Base-by-base conservation (phyloP, 768 basidiomycete species). In the Erythrobasidium yunnanense region DNA sequence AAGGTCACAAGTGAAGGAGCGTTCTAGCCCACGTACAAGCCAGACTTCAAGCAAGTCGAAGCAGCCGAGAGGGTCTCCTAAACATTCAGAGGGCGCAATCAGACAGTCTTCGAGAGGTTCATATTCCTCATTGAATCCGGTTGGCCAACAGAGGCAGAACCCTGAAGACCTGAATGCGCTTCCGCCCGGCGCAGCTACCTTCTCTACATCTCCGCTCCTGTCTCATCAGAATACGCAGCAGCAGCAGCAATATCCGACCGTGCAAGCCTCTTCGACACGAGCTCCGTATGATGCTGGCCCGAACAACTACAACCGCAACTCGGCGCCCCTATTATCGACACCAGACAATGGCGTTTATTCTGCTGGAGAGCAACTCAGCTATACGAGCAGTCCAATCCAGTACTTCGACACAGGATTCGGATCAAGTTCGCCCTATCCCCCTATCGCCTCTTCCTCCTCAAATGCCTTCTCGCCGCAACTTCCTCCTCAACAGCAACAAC, bases 391-490 rank as follows among this genome's bases (percentile, higher is more conserved):
- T n/a, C n/a, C n/a, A n/a, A n/a, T n/a, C n/a, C n/a, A n/a, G n/a
- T n/a, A n/a, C n/a, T n/a, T n/a, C 29, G 60, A 51, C 27, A 22
- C 47, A 4, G 60, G 60, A 2, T 63, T 63, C 32, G 60, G 60
- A 4, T 27, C 60, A 25, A 63, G 47, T 38, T 63, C 60, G 32
- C 60, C 60, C 4, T 63, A 63, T 33, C 60, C 60, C 4, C 60
- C 60, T 2, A 63, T 63, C 2, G 56, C 34, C 13, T 4, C 38
- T 42, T 11, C n/a, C 11, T 42, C 38, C 11, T n/a, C 38, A 42
- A 11, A 11, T 42, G 38, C 38, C n/a, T n/a, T 42, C 38, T 42
- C n/a, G 11, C 38, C 11, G 38, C 38, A 42, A n/a, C 38, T 11
- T 11, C 38, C 11, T 11, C 38, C 23, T 4, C 33, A 46, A 49